phyloP scores from a whole-genome alignment of 2,329 filamentous ascomycete genomes.

The Helotiales sp. region DNA sequence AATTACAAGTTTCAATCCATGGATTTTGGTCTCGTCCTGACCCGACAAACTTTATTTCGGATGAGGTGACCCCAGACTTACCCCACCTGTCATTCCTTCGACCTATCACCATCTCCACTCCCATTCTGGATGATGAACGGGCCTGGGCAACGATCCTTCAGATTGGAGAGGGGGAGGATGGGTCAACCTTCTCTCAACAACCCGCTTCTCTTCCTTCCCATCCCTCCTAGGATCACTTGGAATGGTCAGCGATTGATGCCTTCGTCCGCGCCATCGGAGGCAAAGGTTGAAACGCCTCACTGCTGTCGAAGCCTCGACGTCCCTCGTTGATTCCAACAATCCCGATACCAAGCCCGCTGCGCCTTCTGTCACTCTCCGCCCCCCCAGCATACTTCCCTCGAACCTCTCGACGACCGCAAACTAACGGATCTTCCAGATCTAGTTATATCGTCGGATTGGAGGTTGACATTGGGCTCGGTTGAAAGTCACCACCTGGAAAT shows the following conservation, averaged over 20 bases:
- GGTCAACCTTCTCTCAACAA: background rate
- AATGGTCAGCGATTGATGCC: constrained; percentile 2
- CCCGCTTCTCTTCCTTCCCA: background rate
- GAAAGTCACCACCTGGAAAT: background rate
- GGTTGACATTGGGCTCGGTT: background rate
- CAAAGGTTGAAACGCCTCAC: constrained; percentile 7
- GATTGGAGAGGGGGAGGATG: background rate
- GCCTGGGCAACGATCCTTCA: constrained; percentile 8
- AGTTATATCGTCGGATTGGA: background rate
- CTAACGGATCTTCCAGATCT: background rate
- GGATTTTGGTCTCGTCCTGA: background rate
- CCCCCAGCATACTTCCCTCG: background rate
- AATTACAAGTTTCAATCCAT: background rate
- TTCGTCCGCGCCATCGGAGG: constrained; percentile 1
- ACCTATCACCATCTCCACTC: constrained; percentile 1
- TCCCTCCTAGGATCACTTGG: background rate
- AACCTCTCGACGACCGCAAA: background rate
- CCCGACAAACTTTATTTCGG: background rate
- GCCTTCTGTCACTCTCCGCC: background rate
- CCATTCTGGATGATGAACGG: background rate
- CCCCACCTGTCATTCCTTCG: background rate
- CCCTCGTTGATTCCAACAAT: background rate
- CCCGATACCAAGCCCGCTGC: background rate
- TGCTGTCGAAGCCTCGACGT: background rate
- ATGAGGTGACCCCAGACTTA: background rate